These are phyloP conservation scores for Prunus padus DNA, from an alignment of 306 rosid genomes.

Conservation along the genomic window DNA sequence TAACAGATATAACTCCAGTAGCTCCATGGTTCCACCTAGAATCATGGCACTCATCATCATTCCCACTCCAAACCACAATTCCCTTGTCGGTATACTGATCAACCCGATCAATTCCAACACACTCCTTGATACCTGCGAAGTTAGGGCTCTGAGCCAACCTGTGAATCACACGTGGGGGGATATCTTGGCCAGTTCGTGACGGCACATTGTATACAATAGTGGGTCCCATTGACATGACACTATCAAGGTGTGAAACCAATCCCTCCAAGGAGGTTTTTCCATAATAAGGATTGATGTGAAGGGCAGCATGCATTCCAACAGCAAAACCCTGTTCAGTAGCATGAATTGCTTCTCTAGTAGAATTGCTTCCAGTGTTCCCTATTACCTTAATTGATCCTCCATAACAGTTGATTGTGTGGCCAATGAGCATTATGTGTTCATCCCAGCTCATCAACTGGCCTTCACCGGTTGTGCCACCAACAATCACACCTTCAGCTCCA, in stretches of 20 bases:
- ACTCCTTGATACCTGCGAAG: constrained; percentile 95
- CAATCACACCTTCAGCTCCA: constrained; percentile 82
- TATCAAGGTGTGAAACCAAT: constrained; percentile 64
- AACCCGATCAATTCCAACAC: constrained; percentile 74
- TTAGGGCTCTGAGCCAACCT: constrained; percentile 51
- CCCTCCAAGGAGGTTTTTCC: constrained; percentile 91
- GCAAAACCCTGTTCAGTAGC: constrained; percentile 97
- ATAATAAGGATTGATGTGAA: constrained; percentile 92
- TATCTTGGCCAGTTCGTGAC: constrained; percentile 91
- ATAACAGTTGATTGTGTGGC: constrained; percentile 83
- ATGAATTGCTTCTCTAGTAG: constrained; percentile 92
- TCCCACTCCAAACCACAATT: constrained; percentile 89
- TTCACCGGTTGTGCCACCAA: constrained; percentile 94
- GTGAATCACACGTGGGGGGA: constrained; percentile 71
- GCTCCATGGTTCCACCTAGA: constrained; percentile 96
- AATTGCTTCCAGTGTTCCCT: constrained; percentile 94
- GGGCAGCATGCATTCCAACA: constrained; percentile 99
- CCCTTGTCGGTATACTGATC: constrained; percentile 56
- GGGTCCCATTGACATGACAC: constrained; percentile 87
- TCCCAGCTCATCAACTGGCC: constrained; percentile 99
- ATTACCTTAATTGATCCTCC: constrained; percentile 87
- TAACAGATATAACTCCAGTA: constrained; percentile 81
- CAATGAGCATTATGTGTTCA: constrained; percentile 94
- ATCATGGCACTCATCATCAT: constrained; percentile 89
- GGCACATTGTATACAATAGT: constrained; percentile 92